A percentile compares a stretch with the other conserved stretches of the same genome.
These are phyloP conservation scores for Penicillium maclennaniae DNA, from an alignment of 495 filamentous ascomycete genomes.

Conservation along the genomic window DNA sequence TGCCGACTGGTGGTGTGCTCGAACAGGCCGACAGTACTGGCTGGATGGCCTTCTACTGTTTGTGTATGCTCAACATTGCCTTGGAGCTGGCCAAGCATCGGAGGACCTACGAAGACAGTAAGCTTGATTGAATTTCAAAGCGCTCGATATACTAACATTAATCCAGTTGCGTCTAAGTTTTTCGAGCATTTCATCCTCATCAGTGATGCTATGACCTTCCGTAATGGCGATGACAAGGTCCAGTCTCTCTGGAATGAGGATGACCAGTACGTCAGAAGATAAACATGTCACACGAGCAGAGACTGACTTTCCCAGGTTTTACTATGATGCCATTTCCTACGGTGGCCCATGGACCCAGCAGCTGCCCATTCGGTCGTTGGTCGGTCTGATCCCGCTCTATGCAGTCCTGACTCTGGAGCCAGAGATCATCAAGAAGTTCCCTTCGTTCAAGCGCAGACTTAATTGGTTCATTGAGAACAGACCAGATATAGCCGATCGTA, in stretches of 20 bases:
- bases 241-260: constrained; percentile 88
- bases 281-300: neutral
- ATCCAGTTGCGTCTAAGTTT: constrained; percentile 82
- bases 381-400: constrained; percentile 90
- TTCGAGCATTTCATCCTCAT: constrained; percentile 98
- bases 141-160: constrained; percentile 9
- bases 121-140: constrained; percentile 1
- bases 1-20: constrained; percentile 87
- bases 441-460: constrained; percentile 86
- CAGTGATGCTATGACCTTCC: constrained; percentile 95
- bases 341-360: constrained; percentile 90
- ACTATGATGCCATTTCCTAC: constrained; percentile 97
- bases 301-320: constrained; percentile 55
- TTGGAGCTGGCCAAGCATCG: constrained; percentile 92
- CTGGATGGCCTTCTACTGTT: constrained; percentile 97
- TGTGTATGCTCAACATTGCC: constrained; percentile 95
- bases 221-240: constrained; percentile 69
- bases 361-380: constrained; percentile 84
- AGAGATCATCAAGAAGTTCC: constrained; percentile 85
- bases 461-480: constrained; percentile 91
- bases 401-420: constrained; percentile 89
- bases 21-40: constrained; percentile 97
- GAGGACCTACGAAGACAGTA: constrained; percentile 89
- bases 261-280: constrained; percentile 53
- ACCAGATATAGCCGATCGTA: constrained; percentile 80